Percentiles rank a stretch among this genome's conserved stretches.
Evolutionary conservation across 1,284 basidiomycete genomes (phyloP).

Genomic region (Fomitiporia mediterranea): DNA sequence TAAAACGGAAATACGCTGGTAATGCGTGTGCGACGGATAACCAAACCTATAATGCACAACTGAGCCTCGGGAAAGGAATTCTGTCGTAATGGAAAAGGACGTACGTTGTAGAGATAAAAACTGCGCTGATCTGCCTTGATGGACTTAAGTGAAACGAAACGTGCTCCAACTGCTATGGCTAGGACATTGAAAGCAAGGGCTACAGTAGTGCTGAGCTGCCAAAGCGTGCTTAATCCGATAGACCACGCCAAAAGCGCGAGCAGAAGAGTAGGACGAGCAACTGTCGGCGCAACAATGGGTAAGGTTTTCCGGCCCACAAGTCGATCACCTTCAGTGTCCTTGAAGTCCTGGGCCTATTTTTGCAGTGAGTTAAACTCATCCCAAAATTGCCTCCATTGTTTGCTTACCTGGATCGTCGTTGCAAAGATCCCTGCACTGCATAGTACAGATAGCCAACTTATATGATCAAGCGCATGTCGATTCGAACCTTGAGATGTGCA

Average conservation of each 20-base stretch:
- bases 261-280: constrained; percentile 14
- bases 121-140: constrained; percentile 16
- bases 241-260: constrained; percentile 15
- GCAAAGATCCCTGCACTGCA: constrained; percentile 30
- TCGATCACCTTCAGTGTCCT: constrained; percentile 37
- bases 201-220: not conserved
- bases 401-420: constrained; percentile 39
- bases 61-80: not conserved
- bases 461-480: constrained; percentile 25
- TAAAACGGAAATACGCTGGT: constrained; percentile 12
- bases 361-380: too few relatives aligned
- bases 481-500: constrained; percentile 26
- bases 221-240: constrained; percentile 12
- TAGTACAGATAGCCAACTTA: constrained; percentile 24
- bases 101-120: constrained; percentile 19
- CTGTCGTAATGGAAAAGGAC: not conserved
- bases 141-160: constrained; percentile 4
- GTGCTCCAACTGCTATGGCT: constrained; percentile 10
- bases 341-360: constrained; percentile 40
- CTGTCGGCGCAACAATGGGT: constrained; percentile 32
- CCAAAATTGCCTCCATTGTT: too few relatives aligned
- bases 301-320: constrained; percentile 35
- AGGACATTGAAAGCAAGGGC: constrained; percentile 10
- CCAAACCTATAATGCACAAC: constrained; percentile 18
- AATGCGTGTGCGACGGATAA: constrained; percentile 18